Evolutionary conservation across 2,329 filamentous ascomycete species (phyloP), one percentile per base, ranked within the genome.

Genomic region (Colletotrichum zoysiae): DNA sequence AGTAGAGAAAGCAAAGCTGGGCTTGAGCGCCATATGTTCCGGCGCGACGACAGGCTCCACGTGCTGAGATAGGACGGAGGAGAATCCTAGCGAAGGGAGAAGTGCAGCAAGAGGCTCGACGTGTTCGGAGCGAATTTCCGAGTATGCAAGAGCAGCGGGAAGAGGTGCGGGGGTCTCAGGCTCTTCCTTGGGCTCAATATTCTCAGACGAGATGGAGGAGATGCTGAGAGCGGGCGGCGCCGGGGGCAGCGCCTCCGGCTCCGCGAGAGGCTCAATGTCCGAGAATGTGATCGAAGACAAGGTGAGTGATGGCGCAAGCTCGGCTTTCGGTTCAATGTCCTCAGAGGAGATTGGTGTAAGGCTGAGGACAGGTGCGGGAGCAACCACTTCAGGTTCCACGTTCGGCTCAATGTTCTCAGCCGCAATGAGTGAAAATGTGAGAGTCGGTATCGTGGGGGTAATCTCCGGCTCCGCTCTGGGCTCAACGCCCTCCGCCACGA

Each of bases 241-340:
- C 30, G 78, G 76, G 3, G 79, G 75, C 33, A 71, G 70, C 3
- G 73, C 50, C 63, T 79, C 79, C 2, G 80, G 73, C 65, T 86
- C 85, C 30, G 81, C 78, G 9, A 76, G 76, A 2, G 85, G 85
- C 74, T 85, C 82, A 26, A 88, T 79, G 60, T 81, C 74, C 75
- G 87, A 78, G 1, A 77, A 76, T 12, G 77, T 60, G 38, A 83
- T 75, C 5, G 77, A 74, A 9, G 81, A 79, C 68, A 82, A 61
- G 53, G 68, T 76, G 53, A 81, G 67, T 6, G 72, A 67, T 2
- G 79, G 78, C 44, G 74, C 78, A 20, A 76, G 77, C 61, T 81
- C 78, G 65, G 79, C 79, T 51, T 74, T 73, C 6, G 80, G 81
- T 68, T 83, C 81, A 26, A 81, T 78, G 16, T 70, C 60, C 69